Base-by-base conservation (phyloP, 495 filamentous ascomycete genomes). In the Neurospora cerealis region DNA sequence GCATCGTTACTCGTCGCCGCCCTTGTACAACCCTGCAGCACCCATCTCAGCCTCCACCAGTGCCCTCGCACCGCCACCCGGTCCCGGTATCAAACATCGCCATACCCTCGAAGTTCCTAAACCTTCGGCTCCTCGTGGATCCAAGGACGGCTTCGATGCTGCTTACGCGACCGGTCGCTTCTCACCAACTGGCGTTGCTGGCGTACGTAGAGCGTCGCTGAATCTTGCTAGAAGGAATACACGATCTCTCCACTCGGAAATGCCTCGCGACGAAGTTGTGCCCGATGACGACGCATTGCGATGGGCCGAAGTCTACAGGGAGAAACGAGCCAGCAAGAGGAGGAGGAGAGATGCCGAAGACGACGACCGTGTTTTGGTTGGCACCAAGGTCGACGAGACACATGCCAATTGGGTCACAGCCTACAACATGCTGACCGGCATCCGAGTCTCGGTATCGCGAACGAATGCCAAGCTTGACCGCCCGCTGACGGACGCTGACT, bases 401-500 rank as follows among this genome's bases (percentile, higher is more conserved):
- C 96, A 99, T 81, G 93, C 93, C 69, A 99, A 99, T 82, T 99
- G 93, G 91, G 93, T 97, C 24, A 98, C 93, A 8, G 95, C 96
- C 41, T 99, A 99, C 83, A 98, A 99, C 83, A 99, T 99, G 96
- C 88, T 99, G 83, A 98, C 96, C 4, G 96, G 96, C 72, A 99
- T 99, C 77, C 93, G 96, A 60, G 98, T 99, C 76, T 92, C 93
- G 34, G 96, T 99, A 6, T 98, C 95, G 73, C 88, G 96, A 73
- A 97, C 96, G 73, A 98, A 99, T 80, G 96, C 96, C 24, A 99
- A 99, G 84, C 88, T 97, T 82, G 93, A 98, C 83, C 90, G 94
- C 73, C 88, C 93, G 69, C 80, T 98, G 75, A 96, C 92, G 17
- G 91, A 95, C 76, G 92, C 89, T 41, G 96, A 99, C 84, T 99